phyloP scores from a whole-genome alignment of 768 basidiomycete species.

The Kwoniella sp. region DNA sequence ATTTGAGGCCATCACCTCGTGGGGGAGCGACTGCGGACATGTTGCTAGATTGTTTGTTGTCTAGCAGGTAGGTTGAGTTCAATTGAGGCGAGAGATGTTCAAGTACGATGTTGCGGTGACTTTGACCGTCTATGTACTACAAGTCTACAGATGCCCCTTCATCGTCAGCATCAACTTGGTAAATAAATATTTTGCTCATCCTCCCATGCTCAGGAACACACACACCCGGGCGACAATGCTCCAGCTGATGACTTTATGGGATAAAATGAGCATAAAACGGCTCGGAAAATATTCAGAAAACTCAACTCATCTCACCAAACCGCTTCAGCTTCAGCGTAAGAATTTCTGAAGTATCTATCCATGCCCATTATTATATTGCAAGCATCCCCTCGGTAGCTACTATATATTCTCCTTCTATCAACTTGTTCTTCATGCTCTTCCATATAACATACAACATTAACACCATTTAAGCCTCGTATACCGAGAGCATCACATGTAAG shows the following conservation, averaged over 20 bases:
- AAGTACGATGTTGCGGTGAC: too few relatives aligned
- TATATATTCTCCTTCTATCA: conserved; percentile 6
- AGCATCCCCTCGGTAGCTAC: neutral
- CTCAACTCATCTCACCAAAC: conserved; percentile 17
- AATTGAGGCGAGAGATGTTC: too few relatives aligned
- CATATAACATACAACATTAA: neutral
- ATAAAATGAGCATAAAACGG: conserved; percentile 29
- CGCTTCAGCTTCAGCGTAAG: neutral
- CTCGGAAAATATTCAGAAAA: conserved; percentile 16
- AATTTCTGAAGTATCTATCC: conserved; percentile 8
- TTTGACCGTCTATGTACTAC: too few relatives aligned
- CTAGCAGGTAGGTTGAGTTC: too few relatives aligned
- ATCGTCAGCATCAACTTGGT: neutral
- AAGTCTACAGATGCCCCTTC: too few relatives aligned
- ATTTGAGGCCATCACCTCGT: conserved; percentile 21
- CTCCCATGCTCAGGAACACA: too few relatives aligned
- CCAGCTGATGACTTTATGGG: conserved; percentile 32
- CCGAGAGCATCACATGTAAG: conserved; percentile 7
- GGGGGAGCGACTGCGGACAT: conserved; percentile 36
- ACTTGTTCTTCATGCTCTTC: neutral
- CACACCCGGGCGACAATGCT: neutral
- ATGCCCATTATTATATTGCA: too few relatives aligned
- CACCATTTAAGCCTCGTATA: conserved; percentile 11
- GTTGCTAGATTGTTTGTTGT: too few relatives aligned
- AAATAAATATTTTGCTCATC: conserved; percentile 2